Conservation (phyloP, 1,139 yeast genomes). For the Kodamaea sp. region DNA sequence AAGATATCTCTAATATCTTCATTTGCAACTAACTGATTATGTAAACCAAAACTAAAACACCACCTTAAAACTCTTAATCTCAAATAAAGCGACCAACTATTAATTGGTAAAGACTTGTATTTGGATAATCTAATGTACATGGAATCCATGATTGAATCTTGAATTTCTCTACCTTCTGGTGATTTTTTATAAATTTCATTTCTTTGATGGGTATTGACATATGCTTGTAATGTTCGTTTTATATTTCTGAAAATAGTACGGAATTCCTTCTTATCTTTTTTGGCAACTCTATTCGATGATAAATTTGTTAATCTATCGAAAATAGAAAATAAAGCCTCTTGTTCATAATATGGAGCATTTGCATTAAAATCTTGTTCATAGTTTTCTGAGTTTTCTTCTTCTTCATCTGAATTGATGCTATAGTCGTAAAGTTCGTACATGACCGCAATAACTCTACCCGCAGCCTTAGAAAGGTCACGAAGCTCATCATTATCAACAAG, state of each 20-base stretch:
- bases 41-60: slow-evolving; percentile 69
- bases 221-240: slow-evolving; percentile 44
- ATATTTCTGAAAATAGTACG: slow-evolving; percentile 65
- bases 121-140: slow-evolving; percentile 55
- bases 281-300: slow-evolving; percentile 54
- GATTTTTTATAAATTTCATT: slow-evolving; percentile 30
- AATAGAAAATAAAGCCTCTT: slow-evolving; percentile 44
- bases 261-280: slow-evolving; percentile 58
- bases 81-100: slow-evolving; percentile 62
- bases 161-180: slow-evolving; percentile 41
- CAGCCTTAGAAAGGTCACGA: slow-evolving; percentile 46
- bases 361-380: slow-evolving; percentile 41
- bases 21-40: slow-evolving; percentile 56
- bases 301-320: slow-evolving; percentile 48
- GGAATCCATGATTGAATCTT: slow-evolving; percentile 30
- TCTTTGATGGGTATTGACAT: slow-evolving; percentile 40
- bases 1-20: slow-evolving; percentile 42
- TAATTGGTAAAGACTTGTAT: slow-evolving; percentile 55
- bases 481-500: slow-evolving; percentile 42
- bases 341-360: slow-evolving; percentile 58
- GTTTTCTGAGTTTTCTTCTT: slow-evolving; percentile 20
- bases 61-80: slow-evolving; percentile 63
- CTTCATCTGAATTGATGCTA: slow-evolving; percentile 21
- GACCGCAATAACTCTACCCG: slow-evolving; percentile 59
- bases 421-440: slow-evolving; percentile 58